Evolutionary conservation across 225 moss, liverwort and hornwort genomes (phyloP).

Genomic region (Lunularia cruciata): DNA sequence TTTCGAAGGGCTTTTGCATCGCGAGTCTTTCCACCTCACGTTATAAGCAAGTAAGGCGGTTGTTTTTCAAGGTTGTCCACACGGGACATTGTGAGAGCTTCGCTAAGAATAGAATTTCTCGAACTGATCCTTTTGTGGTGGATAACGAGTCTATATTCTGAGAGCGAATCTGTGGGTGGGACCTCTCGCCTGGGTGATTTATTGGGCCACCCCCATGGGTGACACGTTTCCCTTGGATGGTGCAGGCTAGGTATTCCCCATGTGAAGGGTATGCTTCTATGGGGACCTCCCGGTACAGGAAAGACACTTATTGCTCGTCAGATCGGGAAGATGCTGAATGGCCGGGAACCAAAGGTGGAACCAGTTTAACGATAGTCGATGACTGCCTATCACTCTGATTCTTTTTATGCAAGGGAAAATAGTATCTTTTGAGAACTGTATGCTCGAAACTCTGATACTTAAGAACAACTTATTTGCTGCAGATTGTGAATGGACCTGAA

Average conservation of each 20-base stretch:
- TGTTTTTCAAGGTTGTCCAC: too few species aligned
- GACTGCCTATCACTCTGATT: too few species aligned
- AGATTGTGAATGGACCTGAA: constrained; percentile 98
- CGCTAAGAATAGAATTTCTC: background rate
- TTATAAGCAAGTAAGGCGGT: constrained; percentile 82
- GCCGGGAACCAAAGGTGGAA: constrained; percentile 89
- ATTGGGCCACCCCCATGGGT: too few species aligned
- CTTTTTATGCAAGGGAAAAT: too few species aligned
- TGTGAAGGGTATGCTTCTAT: constrained; percentile 90
- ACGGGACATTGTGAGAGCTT: background rate
- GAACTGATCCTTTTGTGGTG: too few species aligned
- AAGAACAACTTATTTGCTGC: background rate
- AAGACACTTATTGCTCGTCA: constrained; percentile 96
- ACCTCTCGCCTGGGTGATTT: too few species aligned
- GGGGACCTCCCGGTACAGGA: constrained; percentile 92
- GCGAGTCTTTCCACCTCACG: constrained; percentile 78
- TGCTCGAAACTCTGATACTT: background rate
- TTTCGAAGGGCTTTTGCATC: constrained; percentile 96
- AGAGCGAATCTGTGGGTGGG: too few species aligned
- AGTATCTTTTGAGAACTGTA: background rate
- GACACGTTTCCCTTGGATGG: background rate
- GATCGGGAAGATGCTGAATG: constrained; percentile 93
- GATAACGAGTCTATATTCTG: too few species aligned
- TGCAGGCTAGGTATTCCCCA: constrained; percentile 82
- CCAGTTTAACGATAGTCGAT: background rate